These are phyloP conservation scores for Entophlyctis luteolus DNA, from an alignment of 192 early-diverging fungal genomes.

Conservation along the genomic window DNA sequence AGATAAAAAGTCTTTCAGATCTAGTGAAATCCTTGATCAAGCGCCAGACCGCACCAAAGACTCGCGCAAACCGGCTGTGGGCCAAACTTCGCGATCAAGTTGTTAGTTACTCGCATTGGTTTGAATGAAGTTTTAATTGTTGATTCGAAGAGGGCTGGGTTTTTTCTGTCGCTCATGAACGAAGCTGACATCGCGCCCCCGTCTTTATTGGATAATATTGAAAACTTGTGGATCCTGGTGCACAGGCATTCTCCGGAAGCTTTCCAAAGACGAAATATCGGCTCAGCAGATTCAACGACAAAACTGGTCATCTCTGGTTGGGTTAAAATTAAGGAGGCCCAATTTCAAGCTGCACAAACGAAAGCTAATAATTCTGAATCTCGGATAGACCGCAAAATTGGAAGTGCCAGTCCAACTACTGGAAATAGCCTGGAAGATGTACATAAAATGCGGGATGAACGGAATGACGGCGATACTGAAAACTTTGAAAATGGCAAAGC, in stretches of 20 bases:
- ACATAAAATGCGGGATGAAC: neutral
- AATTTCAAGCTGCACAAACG: slow-evolving; percentile 36
- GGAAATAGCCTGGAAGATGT: neutral
- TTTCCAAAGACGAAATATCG: slow-evolving; percentile 1
- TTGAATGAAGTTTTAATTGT: no score
- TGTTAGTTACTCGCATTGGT: slow-evolving; percentile 24
- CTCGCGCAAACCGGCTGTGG: slow-evolving; percentile 33
- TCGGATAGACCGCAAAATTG: neutral
- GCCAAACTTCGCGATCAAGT: slow-evolving; percentile 39
- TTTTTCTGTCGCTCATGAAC: slow-evolving; percentile 46
- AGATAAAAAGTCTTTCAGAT: slow-evolving; percentile 18
- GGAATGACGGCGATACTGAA: neutral
- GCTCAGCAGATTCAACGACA: slow-evolving; percentile 31
- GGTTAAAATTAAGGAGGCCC: slow-evolving; percentile 45
- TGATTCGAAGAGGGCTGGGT: slow-evolving; percentile 30
- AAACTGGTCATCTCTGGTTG: slow-evolving; percentile 48
- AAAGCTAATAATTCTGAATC: neutral
- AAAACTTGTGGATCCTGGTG: slow-evolving; percentile 42
- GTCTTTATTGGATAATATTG: slow-evolving; percentile 45
- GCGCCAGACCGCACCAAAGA: slow-evolving; percentile 30
- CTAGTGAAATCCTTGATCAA: slow-evolving; percentile 24
- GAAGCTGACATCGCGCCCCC: slow-evolving; percentile 20
- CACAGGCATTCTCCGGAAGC: slow-evolving; percentile 32
- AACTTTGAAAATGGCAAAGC: neutral
- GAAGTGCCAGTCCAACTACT: neutral